Base-by-base conservation (phyloP, 306 rosid species). In the Mimosa pudica region DNA sequence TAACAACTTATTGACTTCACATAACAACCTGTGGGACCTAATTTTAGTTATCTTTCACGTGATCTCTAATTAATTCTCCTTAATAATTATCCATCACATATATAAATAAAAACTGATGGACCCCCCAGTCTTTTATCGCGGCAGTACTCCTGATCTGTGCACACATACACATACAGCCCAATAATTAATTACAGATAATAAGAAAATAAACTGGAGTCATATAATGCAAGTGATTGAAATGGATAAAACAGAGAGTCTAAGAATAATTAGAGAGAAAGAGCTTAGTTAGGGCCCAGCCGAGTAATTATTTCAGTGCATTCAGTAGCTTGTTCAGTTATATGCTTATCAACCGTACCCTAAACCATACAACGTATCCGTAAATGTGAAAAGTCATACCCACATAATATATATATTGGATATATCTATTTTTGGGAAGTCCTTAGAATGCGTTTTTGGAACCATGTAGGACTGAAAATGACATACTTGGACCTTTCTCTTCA, bases 391-490 rank as follows among this genome's bases (percentile, higher is more conserved):
- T 10, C 13, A 30, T 10, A 10, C 10, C 16, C 17, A 61, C 41
- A 61, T 60, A 33, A 7, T 4, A 30, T 30, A 61, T 20, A 61
- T 30, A 12, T 32, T 9, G 66, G 10, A 16, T 65, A 20, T 36
- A 64, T 64, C 49, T 67, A 41, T 41, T 67, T 67, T 67, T 11
- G 72, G 51, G 54, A 68, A 68, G 30, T 17, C 1, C 33, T 8
- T 42, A 10, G 32, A 49, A 49, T 20, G 11, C 13, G 64, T 64
- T 60, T 84, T 84, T 78, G 72, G 81, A 74, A 69, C 62, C 77
- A 63, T 12, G 79, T 83, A 77, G 51, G 30, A 61, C 48, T 76
- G 84, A 81, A 82, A 81, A 79, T 79, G 80, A 79, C 87, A n/a
- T 48, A 61, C 44, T 60, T 76, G 84, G 79, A 77, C 44, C 66